Base-by-base conservation (phyloP, 352 stramenopile species). In the Peronospora tabacina region DNA sequence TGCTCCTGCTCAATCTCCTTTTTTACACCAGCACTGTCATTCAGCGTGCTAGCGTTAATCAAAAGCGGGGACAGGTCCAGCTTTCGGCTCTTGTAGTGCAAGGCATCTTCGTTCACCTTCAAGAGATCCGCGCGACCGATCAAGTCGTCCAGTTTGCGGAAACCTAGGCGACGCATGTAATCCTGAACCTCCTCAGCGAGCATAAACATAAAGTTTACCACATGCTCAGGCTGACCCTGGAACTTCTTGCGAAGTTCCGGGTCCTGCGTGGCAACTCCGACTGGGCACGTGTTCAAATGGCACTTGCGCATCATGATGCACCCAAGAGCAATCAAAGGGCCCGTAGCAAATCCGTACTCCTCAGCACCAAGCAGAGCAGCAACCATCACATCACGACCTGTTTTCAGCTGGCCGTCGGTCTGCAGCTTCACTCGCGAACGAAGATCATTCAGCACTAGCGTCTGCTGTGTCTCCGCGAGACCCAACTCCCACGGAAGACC, bases 221-320 rank as follows among this genome's bases (percentile, higher is more conserved):
- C 95, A 61, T 98, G 92, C 63, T 98, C 92, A 30, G 94, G 95
- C 68, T 97, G 79, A 29, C 95, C 95, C 41, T 81, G 74, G 66
- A 98, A 98, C 62, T 98, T 98, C 55, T 91, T 90, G 38, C 93
- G 78, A 15, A 98, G 75, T 58, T 98, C 90, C 59, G 91, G 81
- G 53, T 98, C 93, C 72, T 98, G 95, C 4, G 95, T 98, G n/a
- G 95, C 95, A 59, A 98, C 90, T 48, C 95, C 95, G n/a, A 98
- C 95, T 19, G 95, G 95, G 67, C 95, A 98, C 9, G 94, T 98
- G 71, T 98, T 98, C 57, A 98, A 78, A 72, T 98, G 95, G 61
- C 85, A 95, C 66, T 98, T 98, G 44, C 94, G 78, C 92, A 98
- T 98, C 94, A 98, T 98, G 53, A 98, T 98, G 63, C 95, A 98